Conservation (phyloP, 305 asterid species). For the Fraxinus ornus region DNA sequence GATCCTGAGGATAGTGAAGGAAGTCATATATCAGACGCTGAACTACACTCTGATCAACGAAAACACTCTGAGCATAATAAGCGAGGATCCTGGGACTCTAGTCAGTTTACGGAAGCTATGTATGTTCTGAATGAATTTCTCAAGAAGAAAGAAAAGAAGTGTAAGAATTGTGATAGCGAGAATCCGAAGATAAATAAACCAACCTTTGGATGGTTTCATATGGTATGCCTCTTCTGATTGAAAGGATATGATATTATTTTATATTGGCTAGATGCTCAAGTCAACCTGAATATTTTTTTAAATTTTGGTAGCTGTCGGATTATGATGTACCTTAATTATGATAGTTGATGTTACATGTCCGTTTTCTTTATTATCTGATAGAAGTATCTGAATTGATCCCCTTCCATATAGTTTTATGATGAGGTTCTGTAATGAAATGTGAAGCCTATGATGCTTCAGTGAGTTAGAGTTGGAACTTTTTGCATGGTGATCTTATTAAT, state of each 20-base stretch:
- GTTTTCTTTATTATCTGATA: not conserved
- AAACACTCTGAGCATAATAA: slow-evolving; percentile 30
- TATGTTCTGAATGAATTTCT: slow-evolving; percentile 58
- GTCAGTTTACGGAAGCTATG: slow-evolving; percentile 71
- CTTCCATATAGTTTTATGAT: not conserved
- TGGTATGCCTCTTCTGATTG: slow-evolving; percentile 49
- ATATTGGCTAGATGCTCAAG: not conserved
- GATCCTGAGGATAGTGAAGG: slow-evolving; percentile 54
- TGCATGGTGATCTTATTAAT: not conserved
- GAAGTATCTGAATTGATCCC: not conserved
- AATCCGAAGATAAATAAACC: slow-evolving; percentile 70
- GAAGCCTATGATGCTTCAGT: not conserved
- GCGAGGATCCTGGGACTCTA: slow-evolving; percentile 57
- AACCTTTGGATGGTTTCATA: slow-evolving; percentile 83
- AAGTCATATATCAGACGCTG: slow-evolving; percentile 55
- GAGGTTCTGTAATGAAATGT: not conserved
- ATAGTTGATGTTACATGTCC: not conserved
- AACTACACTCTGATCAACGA: slow-evolving; percentile 32
- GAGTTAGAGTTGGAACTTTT: not conserved
- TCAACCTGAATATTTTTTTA: not conserved
- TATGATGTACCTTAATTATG: not conserved
- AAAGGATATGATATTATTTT: not conserved
- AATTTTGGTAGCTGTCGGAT: not conserved
- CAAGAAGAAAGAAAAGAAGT: slow-evolving; percentile 41
- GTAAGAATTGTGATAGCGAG: slow-evolving; percentile 43